Percentiles rank a stretch among this genome's conserved stretches.
Evolutionary conservation across 306 rosid genomes (phyloP).

Genomic region (Vicia villosa): DNA sequence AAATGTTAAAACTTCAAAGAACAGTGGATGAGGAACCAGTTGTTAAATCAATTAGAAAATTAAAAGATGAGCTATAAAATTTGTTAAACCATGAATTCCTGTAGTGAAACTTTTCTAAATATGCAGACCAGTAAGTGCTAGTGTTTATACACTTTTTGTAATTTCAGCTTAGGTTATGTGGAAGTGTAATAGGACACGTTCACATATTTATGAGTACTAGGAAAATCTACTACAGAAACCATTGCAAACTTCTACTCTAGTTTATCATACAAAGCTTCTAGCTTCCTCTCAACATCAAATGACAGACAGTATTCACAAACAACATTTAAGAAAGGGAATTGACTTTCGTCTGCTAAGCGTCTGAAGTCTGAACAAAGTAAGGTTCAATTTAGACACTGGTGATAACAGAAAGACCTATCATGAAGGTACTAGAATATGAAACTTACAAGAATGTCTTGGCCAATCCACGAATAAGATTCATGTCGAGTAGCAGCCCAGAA

Average conservation of each 20-base stretch:
- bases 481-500: constrained; percentile 77
- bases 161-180: constrained; percentile 2
- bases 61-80: constrained; percentile 1
- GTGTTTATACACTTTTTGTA: neutral
- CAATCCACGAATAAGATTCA: constrained; percentile 84
- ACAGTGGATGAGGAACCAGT: constrained; percentile 23
- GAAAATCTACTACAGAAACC: constrained; percentile 20
- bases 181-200: constrained; percentile 18
- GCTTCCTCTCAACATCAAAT: constrained; percentile 6
- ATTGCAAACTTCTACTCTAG: constrained; percentile 23
- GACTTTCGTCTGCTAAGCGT: constrained; percentile 14
- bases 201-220: constrained; percentile 5
- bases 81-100: neutral
- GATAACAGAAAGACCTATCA: constrained; percentile 28
- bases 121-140: constrained; percentile 1
- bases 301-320: constrained; percentile 16
- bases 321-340: constrained; percentile 13
- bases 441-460: constrained; percentile 97
- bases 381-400: constrained; percentile 34
- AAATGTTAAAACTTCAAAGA: constrained; percentile 21
- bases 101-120: constrained; percentile 5
- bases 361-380: constrained; percentile 1
- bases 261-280: constrained; percentile 20
- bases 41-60: constrained; percentile 1
- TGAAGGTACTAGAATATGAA: constrained; percentile 25